phyloP scores from a whole-genome alignment of 257 asterid genomes.

The Primulina tabacum region DNA sequence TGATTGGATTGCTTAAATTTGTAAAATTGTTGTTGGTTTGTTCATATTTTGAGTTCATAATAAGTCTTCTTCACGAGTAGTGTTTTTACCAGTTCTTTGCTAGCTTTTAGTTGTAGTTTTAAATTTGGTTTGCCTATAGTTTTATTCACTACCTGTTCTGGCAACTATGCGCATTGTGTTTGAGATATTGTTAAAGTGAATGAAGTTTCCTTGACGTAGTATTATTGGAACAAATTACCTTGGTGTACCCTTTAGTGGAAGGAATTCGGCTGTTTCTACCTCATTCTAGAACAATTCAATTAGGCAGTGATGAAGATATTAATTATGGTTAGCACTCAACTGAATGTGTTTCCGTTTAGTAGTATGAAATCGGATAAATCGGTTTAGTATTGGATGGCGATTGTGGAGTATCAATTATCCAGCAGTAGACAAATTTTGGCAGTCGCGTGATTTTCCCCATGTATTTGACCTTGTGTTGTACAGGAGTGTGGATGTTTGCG shows the following conservation, averaged over 20 bases:
- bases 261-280: background rate
- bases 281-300: background rate
- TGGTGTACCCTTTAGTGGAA: constrained; percentile 1
- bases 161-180: constrained; percentile 39
- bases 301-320: constrained; percentile 22
- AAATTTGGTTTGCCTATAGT: constrained; percentile 47
- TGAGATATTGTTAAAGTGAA: constrained; percentile 28
- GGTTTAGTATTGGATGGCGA: constrained; percentile 43
- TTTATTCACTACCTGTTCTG: constrained; percentile 38
- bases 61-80: constrained; percentile 53
- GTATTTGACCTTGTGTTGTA: constrained; percentile 82
- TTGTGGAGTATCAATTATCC: constrained; percentile 23
- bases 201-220: constrained; percentile 4
- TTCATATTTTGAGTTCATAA: constrained; percentile 46
- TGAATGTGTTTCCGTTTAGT: constrained; percentile 26
- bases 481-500: constrained; percentile 62
- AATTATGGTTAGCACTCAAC: constrained; percentile 14
- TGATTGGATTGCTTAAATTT: constrained; percentile 53
- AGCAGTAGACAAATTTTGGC: constrained; percentile 59
- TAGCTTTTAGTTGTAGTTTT: constrained; percentile 43
- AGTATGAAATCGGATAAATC: constrained; percentile 40
- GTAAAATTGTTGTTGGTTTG: constrained; percentile 39
- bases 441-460: constrained; percentile 65
- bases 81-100: constrained; percentile 32
- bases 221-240: background rate